Base-by-base conservation (phyloP, 140 eudicot species). In the Stevia rebaudiana region DNA sequence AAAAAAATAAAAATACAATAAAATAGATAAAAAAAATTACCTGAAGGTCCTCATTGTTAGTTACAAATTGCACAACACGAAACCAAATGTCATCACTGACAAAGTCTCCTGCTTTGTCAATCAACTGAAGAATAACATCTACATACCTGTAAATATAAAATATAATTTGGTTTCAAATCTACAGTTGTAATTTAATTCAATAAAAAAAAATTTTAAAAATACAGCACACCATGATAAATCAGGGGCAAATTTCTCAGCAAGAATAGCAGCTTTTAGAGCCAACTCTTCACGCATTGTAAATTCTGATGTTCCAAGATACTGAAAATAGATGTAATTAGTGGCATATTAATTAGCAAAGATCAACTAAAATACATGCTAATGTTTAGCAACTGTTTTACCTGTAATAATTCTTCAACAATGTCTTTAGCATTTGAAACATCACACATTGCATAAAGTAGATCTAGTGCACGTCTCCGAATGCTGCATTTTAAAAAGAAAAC, bases 21-120 rank as follows among this genome's bases (percentile, higher is more conserved):
- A 44, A 46, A 35, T 33, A 52, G 11, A 41, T 25, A 25, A 23
- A 42, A 54, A 46, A 11, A 76, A 11, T 63, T 63, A 92, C 98
- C 91, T 92, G 96, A 49, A 92, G 78, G 81, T 92, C 98, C 74
- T 92, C 96, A 64, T 92, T 92, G 82, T 92, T 92, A 13, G 96
- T 92, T 68, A 92, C 98, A 74, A 92, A 92, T 65, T 92, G 98
- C 74, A 92, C 96, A 62, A 92, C 96, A 40, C 98, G 95, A 63
- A 92, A 92, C 98, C 98, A 92, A 52, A 92, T 92, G 86, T 92
- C 98, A 85, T 92, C 98, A 72, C 98, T 88, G 43, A 92, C 95
- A 78, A 92, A 92, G 75, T 92, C 98, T 53, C 98, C 98, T 68
- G 98, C 98, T 82, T 92, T 92, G 74, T 88, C 98, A 71, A 92